Base-by-base conservation (phyloP, 306 rosid genomes). In the Benincasa hispida region DNA sequence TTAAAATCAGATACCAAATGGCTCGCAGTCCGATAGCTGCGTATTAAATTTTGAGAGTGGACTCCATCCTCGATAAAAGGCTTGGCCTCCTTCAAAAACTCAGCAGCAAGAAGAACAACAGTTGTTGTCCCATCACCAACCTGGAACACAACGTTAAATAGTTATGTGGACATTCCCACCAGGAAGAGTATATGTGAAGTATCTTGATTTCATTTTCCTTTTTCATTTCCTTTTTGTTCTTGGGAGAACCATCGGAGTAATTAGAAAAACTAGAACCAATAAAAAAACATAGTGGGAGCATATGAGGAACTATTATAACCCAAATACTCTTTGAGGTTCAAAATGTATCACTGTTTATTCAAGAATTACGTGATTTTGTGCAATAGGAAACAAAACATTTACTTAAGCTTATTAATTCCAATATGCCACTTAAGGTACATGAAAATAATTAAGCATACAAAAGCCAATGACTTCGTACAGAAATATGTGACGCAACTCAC, bases 121-220 rank as follows among this genome's bases (percentile, higher is more conserved):
- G 99, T 95, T 19, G 99, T 95, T 74, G 99, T 95, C 63, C 99
- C 99, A 84, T 95, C 99, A 47, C 99, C 99, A 84, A 95, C 99
- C 99, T 95, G 79, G 79, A 80, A 59, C 60, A 81, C 1, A 42
- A 61, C 12, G 58, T 62, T 66, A 34, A n/a, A 9, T 5, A 5
- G 34, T 56, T 69, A 19, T 10, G 4, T 28, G 76, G 19, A 50
- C 74, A 28, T 50, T 25, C 76, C 45, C 76, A 10, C 28, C 21
- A 14, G 14, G 50, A 15, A 15, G 13, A 14, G 25, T 27, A 15
- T 8, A 70, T 15, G 47, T 45, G 47, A 45, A 70, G 57, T 15
- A 15, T 59, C 37, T 9, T 17, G 15, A 25, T 8, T 47, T 27
- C 22, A 2, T 7, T 8, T 25, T 32, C 19, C n/a, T 15, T 61